phyloP scores from a whole-genome alignment of 495 filamentous ascomycete species.

The Neurospora tetrasperma region DNA sequence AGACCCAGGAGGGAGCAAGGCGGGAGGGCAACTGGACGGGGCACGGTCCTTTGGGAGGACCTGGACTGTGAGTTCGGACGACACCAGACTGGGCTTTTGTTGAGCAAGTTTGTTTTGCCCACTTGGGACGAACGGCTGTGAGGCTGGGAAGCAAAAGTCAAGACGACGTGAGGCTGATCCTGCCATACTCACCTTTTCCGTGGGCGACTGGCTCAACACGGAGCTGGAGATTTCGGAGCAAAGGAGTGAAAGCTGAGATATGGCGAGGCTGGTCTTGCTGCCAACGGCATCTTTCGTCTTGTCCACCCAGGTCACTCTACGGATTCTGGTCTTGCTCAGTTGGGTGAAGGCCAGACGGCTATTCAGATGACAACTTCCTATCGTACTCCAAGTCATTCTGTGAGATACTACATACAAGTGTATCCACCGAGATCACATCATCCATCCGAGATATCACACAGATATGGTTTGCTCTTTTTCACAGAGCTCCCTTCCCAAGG shows the following conservation, averaged over 20 bases:
- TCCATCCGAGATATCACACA: background rate
- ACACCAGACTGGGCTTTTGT: background rate
- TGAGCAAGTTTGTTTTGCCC: background rate
- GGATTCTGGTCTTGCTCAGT: background rate
- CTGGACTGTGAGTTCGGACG: background rate
- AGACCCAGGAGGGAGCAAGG: background rate
- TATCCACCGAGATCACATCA: background rate
- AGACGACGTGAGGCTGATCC: background rate
- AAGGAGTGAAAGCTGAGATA: background rate
- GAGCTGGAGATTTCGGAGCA: background rate
- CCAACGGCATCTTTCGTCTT: background rate
- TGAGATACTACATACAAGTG: background rate
- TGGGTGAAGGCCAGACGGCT: background rate
- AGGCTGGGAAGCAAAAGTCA: background rate
- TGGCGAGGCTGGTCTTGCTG: background rate
- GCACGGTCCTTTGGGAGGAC: background rate
- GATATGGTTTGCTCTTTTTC: background rate
- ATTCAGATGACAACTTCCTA: background rate
- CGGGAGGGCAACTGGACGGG: background rate
- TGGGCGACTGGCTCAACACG: background rate
- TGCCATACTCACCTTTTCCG: background rate
- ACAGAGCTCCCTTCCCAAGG: background rate
- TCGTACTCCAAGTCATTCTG: background rate
- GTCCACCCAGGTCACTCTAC: background rate
- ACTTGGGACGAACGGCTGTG: background rate